Evolutionary conservation across 805 yeast genomes (phyloP), one percentile per base, ranked within the genome.

Genomic region (Candida anglica): DNA sequence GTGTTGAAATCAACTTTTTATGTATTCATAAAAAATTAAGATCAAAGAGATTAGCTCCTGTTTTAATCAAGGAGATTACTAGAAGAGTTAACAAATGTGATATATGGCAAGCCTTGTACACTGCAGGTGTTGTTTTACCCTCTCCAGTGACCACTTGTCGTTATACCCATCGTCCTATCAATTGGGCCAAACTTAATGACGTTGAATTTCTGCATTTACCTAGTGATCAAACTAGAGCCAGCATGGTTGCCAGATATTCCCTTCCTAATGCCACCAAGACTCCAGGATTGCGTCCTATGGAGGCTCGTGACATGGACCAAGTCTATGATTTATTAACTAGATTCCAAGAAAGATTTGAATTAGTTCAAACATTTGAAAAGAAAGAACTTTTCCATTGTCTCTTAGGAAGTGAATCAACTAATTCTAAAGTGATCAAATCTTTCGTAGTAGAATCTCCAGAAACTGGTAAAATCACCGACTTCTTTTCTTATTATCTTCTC

Each of bases 101-200:
- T 39, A 84, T 89, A 40, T 93, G 97, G 96, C 97, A 89, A 58
- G 98, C 98, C 0, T 71, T 93, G 40, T 87, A 86, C 60, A 91
- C 98, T 7, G 95, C 91, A 0, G 98, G 98, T 8, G 78, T 81
- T 3, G 81, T 87, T 2, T 69, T 93, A 37, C 98, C 98, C 15
- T 79, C 89, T n/a, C 98, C 98, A 0, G 76, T 91, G 4, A 68
- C 95, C 9, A 79, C 86, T 2, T 81, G 94, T 55, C 75, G 97
- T 40, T 93, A 93, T 58, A 83, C 85, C 27, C 98, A 93, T 62
- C 83, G 98, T 48, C 94, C 97, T 2, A 65, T 93, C 44, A 84
- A 93, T 54, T 93, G 98, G 98, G 64, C 77, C 10, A 91, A 86
- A 52, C 71, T 93, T 16, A 69, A 84, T 50, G 96, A 87, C 34